Evolutionary conservation across 495 filamentous ascomycete genomes (phyloP).

Genomic region (Penicillium bialowiezense): DNA sequence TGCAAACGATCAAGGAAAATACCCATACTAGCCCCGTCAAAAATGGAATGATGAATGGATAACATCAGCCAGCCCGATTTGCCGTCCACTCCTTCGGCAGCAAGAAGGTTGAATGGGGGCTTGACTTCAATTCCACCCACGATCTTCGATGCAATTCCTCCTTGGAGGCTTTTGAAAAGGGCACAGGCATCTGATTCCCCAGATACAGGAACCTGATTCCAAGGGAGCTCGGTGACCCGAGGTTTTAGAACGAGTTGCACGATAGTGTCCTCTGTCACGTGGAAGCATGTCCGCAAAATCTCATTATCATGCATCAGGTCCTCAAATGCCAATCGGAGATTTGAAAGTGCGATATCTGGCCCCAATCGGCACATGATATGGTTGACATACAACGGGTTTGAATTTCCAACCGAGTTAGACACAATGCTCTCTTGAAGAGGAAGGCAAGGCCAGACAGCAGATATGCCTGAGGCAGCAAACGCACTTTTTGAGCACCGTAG

Average conservation of each 20-base stretch:
- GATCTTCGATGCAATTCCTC: constrained; percentile 12
- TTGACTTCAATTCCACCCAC: constrained; percentile 10
- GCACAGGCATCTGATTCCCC: constrained; percentile 1
- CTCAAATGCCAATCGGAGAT: constrained; percentile 54
- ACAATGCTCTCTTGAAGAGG: constrained; percentile 70
- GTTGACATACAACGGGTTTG: constrained; percentile 71
- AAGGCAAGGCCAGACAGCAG: no score
- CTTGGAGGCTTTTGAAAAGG: constrained; percentile 5
- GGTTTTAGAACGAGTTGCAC: constrained; percentile 58
- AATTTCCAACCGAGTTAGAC: constrained; percentile 62
- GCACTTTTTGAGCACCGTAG: no score
- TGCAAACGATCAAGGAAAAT: constrained; percentile 12
- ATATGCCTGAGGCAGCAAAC: no score
- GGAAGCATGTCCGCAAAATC: constrained; percentile 68
- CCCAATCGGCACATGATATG: constrained; percentile 62
- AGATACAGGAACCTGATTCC: constrained; percentile 11
- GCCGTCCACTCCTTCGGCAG: neutral
- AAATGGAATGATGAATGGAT: constrained; percentile 59
- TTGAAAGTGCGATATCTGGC: constrained; percentile 1
- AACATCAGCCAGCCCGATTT: constrained; percentile 12
- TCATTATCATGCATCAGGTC: constrained; percentile 49
- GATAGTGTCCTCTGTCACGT: constrained; percentile 44
- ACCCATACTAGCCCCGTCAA: constrained; percentile 56
- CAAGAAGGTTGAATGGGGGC: constrained; percentile 1
- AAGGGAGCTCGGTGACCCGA: constrained; percentile 3